Evolutionary conservation across 768 basidiomycete species (phyloP).

Genomic region (Mycena galopus): DNA sequence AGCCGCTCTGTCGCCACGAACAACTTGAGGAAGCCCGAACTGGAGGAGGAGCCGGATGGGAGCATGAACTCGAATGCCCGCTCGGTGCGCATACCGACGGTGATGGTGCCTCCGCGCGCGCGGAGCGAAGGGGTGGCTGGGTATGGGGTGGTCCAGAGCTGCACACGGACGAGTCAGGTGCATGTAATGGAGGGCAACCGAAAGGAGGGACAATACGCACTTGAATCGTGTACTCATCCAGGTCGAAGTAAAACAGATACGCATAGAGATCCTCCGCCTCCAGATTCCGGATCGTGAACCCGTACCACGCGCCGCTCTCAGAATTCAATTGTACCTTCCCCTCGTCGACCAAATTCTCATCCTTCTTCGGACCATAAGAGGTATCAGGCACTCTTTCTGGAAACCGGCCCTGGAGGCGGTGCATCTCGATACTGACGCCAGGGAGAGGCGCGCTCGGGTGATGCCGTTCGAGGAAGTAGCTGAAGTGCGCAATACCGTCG

Average conservation of each 20-base stretch:
- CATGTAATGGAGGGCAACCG: background rate
- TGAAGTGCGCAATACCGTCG: slow-evolving; percentile 10
- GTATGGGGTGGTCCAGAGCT: background rate
- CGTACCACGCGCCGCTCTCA: background rate
- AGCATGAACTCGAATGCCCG: background rate
- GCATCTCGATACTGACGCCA: background rate
- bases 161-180: background rate
- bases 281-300: background rate
- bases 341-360: slow-evolving; percentile 3
- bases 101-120: background rate
- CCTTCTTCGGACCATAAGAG: background rate
- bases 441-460: background rate
- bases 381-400: background rate
- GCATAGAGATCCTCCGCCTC: background rate
- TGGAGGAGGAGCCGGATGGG: background rate
- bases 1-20: background rate
- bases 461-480: slow-evolving; percentile 1
- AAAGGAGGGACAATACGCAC: background rate
- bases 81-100: background rate
- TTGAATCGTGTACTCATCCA: background rate
- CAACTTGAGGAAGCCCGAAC: background rate
- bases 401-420: background rate
- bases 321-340: background rate
- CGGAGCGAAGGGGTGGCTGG: background rate
- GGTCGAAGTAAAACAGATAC: background rate